Evolutionary conservation across 73 alveolate genomes (phyloP).

Genomic region (Paramecium octaurelia): DNA sequence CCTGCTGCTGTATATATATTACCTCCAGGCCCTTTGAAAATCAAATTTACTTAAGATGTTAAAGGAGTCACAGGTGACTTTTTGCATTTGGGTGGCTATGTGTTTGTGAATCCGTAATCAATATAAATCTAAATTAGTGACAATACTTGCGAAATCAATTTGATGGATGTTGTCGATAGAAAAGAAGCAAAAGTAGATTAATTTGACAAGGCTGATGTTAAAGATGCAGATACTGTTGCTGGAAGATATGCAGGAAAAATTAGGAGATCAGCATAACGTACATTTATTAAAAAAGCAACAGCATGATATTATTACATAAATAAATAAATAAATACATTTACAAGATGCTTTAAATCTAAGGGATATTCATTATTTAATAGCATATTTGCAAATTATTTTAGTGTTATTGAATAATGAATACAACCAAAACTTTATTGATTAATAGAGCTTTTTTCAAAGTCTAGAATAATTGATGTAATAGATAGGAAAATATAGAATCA

Average conservation of each 20-base stretch:
- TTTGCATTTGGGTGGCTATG: conserved; percentile 62
- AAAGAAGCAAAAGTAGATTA: conserved; percentile 60
- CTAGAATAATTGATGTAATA: no score
- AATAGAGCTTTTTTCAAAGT: not conserved
- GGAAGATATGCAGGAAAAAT: conserved; percentile 59
- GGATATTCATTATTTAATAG: not conserved
- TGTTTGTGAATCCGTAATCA: conserved; percentile 54
- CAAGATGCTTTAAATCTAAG: not conserved
- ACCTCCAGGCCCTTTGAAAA: conserved; percentile 63
- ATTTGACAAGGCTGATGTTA: conserved; percentile 55
- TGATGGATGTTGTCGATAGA: conserved; percentile 58
- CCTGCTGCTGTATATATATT: conserved; percentile 61
- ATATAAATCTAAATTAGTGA: conserved; percentile 32
- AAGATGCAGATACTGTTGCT: conserved; percentile 63
- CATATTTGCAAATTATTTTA: not conserved
- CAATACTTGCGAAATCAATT: conserved; percentile 55
- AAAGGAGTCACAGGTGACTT: conserved; percentile 55
- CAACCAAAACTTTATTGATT: not conserved
- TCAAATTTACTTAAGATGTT: conserved; percentile 58
- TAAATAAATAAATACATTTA: not conserved
- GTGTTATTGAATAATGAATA: not conserved
- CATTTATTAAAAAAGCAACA: conserved; percentile 55
- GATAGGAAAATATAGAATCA: not conserved
- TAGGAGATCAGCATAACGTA: conserved; percentile 50
- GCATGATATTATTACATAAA: conserved; percentile 38